These are phyloP conservation scores for Carpinus viminea DNA, from an alignment of 306 rosid genomes.

Conservation along the genomic window DNA sequence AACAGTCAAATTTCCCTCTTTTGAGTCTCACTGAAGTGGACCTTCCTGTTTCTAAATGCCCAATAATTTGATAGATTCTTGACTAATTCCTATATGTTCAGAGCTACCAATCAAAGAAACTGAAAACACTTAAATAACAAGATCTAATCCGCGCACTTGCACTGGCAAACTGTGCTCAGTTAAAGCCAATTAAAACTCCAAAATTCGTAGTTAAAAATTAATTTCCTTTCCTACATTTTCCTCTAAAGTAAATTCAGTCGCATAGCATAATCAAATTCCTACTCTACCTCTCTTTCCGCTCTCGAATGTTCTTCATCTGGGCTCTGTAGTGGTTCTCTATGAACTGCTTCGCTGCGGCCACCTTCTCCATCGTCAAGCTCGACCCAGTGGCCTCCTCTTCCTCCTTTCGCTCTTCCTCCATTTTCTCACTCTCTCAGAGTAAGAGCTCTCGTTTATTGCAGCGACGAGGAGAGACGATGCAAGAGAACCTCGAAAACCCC, in stretches of 20 bases:
- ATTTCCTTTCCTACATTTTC: constrained; percentile 12
- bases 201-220: constrained; percentile 19
- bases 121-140: constrained; percentile 30
- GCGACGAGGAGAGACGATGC: constrained; percentile 44
- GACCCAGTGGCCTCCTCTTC: constrained; percentile 82
- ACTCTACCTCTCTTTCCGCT: constrained; percentile 87
- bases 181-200: constrained; percentile 6
- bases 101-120: constrained; percentile 26
- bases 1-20: not conserved
- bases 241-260: constrained; percentile 13
- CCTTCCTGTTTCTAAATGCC: constrained; percentile 4
- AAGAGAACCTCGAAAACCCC: constrained; percentile 27
- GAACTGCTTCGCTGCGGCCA: constrained; percentile 95
- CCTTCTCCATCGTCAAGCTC: constrained; percentile 97
- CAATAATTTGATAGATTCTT: constrained; percentile 12
- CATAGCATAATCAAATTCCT: not conserved
- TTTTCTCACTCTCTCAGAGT: constrained; percentile 20
- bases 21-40: constrained; percentile 11
- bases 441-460: constrained; percentile 52
- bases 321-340: constrained; percentile 95
- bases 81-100: constrained; percentile 17
- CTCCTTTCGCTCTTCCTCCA: constrained; percentile 92
- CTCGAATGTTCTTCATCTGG: constrained; percentile 96
- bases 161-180: constrained; percentile 19
- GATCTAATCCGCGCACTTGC: constrained; percentile 44